Evolutionary conservation across 176 grass and related monocot species (phyloP), one percentile per base, ranked within the genome.

Genomic region (Aegilops umbellulata): DNA sequence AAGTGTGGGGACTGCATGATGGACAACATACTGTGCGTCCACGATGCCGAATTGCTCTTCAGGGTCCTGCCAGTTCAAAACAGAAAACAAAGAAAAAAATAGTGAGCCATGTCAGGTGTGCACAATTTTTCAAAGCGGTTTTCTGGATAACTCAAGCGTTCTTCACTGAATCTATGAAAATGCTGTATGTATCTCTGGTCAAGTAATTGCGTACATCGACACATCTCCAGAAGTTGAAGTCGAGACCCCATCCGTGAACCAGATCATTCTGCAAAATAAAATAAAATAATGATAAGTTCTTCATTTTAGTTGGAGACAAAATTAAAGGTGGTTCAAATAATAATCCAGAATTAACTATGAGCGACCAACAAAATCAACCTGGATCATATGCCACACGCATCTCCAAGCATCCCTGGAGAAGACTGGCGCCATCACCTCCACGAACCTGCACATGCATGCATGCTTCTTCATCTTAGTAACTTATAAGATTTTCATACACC

Each of bases 301-400:
- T 71, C 8, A 41, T 3, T 41, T 41, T 41, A 58, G 53, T 58
- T 22, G 2, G 19, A 58, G 19, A 58, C 2, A 58, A 58, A 58
- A 3, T 57, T 5, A 57, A 20, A 47, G 1, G 44, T 47, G 44
- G 13, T 47, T 5, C 44, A 15, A 47, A 47, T 47, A 15, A 5
- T 47, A 47, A 47, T 47, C 44, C 44, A 15, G 44, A 47, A 47
- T 47, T 46, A 14, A 46, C 3, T 47, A 47, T 47, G 13, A 47
- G 44, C 44, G 13, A 15, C 4, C 0, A 1, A 7, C 16, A 53
- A 5, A 19, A 53, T 19, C 6, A 19, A 53, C 69, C 36, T 90
- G 88, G 23, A 83, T 73, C 88, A 90, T 86, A 80, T 86, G 84
- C 88, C 88, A 90, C 6, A 90, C 79, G 71, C 88, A 90, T 1